phyloP scores from a whole-genome alignment of 2,329 filamentous ascomycete species.

The Fusarium camptoceras region DNA sequence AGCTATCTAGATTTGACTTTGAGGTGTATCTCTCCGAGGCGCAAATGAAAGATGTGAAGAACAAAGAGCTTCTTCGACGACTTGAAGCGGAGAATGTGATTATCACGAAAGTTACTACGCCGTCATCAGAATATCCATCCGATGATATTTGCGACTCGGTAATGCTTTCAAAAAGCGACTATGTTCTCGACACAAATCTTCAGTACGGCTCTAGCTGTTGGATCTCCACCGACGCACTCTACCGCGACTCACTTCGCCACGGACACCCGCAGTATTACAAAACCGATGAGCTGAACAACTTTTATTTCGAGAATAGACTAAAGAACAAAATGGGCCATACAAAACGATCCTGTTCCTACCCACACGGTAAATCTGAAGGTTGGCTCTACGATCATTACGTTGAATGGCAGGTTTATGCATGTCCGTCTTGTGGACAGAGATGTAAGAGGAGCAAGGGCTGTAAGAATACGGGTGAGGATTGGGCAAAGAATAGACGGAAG shows the following conservation, averaged over 20 bases:
- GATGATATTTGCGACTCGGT: neutral
- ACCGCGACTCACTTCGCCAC: slow-evolving; percentile 9
- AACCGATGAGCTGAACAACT: neutral
- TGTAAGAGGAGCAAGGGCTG: slow-evolving; percentile 6
- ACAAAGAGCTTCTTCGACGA: neutral
- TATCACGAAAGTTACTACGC: accelerated
- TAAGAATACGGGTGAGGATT: neutral
- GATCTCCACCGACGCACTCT: neutral
- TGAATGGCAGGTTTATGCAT: slow-evolving; percentile 1
- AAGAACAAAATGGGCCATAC: slow-evolving; percentile 8
- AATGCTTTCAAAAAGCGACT: slow-evolving; percentile 7
- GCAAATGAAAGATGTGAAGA: neutral
- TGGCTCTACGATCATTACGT: neutral
- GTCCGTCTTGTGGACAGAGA: neutral
- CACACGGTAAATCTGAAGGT: neutral
- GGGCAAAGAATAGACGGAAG: neutral
- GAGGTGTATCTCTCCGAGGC: neutral
- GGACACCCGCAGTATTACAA: neutral
- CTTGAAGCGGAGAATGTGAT: neutral
- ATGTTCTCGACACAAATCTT: slow-evolving; percentile 1
- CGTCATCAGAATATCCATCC: neutral
- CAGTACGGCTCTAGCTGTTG: neutral
- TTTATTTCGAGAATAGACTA: neutral
- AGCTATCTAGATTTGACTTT: neutral
- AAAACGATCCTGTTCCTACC: neutral